phyloP scores from a whole-genome alignment of 768 basidiomycete species.

The Tulasnella sp. region DNA sequence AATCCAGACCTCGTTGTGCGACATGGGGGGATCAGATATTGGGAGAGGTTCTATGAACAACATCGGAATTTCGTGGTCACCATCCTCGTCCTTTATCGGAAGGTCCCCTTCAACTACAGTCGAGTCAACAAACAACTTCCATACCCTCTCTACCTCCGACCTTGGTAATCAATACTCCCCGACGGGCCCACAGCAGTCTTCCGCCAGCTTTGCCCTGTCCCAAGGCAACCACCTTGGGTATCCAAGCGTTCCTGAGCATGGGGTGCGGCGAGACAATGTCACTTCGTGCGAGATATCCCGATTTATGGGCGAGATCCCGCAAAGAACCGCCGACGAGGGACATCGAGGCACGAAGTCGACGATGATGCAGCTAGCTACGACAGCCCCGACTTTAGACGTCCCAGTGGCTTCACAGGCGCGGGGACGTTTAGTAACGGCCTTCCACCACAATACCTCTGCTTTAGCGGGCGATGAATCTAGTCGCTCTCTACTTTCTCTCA shows the following conservation, averaged over 20 bases:
- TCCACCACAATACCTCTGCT: neutral
- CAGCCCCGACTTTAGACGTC: neutral
- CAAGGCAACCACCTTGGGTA: neutral
- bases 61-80: neutral
- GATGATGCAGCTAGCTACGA: neutral
- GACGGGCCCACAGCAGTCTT: neutral
- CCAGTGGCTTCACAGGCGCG: neutral
- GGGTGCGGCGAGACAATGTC: neutral
- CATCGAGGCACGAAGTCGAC: neutral
- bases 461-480: neutral
- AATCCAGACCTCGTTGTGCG: neutral
- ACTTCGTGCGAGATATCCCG: neutral
- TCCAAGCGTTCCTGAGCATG: neutral
- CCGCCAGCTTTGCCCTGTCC: neutral
- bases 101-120: neutral
- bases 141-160: neutral
- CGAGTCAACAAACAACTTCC: neutral
- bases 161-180: neutral
- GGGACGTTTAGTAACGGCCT: neutral
- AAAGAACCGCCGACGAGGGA: neutral
- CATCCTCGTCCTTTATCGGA: neutral
- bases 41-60: neutral
- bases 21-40: neutral
- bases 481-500: neutral
- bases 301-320: no score